These are phyloP conservation scores for Boletellus deceptivus DNA, from an alignment of 1,284 basidiomycete genomes.

Conservation along the genomic window DNA sequence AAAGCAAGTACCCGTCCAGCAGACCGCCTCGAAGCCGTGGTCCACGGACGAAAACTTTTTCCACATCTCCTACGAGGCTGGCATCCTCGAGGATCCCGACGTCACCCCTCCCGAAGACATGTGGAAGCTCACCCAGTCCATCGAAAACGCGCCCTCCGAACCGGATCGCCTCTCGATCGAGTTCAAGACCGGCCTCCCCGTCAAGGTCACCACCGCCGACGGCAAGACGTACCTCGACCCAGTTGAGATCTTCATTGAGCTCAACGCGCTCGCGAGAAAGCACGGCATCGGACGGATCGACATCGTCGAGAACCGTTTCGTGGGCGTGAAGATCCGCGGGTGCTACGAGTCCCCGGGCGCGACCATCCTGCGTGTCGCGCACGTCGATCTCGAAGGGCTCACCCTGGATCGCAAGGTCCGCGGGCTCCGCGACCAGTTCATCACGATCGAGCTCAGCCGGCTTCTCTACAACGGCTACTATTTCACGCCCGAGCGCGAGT, in stretches of 20 bases:
- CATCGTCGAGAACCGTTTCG: slow-evolving; percentile 99
- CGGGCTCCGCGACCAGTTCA: slow-evolving; percentile 90
- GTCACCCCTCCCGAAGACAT: slow-evolving; percentile 96
- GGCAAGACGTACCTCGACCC: slow-evolving; percentile 75
- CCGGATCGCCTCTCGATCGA: slow-evolving; percentile 85
- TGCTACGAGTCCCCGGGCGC: slow-evolving; percentile 98
- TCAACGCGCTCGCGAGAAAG: slow-evolving; percentile 91
- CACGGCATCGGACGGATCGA: slow-evolving; percentile 97
- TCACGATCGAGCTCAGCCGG: slow-evolving; percentile 86
- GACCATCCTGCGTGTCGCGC: slow-evolving; percentile 92
- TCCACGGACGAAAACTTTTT: slow-evolving; percentile 99
- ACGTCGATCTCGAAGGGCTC: slow-evolving; percentile 96
- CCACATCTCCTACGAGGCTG: slow-evolving; percentile 99
- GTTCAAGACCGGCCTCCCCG: slow-evolving; percentile 84
- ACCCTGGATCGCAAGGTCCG: slow-evolving; percentile 98
- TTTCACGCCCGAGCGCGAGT: slow-evolving; percentile 98
- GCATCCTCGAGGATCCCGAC: slow-evolving; percentile 97
- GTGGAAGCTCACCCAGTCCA: slow-evolving; percentile 96
- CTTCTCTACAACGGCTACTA: slow-evolving; percentile 97
- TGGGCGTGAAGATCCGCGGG: slow-evolving; percentile 97
- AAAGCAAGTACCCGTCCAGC: slow-evolving; percentile 90
- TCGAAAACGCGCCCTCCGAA: slow-evolving; percentile 77
- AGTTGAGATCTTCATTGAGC: slow-evolving; percentile 93
- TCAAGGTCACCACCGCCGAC: slow-evolving; percentile 66
- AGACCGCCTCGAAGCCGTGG: slow-evolving; percentile 98